phyloP scores from a whole-genome alignment of 177 flowering plant genomes.

The Vitis hybrid region DNA sequence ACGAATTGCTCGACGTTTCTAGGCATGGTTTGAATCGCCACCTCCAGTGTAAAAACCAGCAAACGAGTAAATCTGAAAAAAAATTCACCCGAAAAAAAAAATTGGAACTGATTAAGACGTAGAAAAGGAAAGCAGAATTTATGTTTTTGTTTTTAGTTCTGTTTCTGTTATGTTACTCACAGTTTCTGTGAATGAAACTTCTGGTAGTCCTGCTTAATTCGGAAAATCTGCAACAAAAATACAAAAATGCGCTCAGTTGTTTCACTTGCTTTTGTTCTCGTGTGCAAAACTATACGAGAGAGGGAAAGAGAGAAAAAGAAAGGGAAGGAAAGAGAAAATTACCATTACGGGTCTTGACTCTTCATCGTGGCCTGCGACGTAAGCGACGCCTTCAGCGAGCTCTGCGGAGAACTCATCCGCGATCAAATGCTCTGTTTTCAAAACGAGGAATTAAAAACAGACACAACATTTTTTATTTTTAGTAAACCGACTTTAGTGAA shows the following conservation, averaged over 20 bases:
- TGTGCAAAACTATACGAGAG: not conserved
- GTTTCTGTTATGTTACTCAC: slow-evolving; percentile 41
- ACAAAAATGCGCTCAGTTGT: not conserved
- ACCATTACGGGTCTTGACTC: slow-evolving; percentile 87
- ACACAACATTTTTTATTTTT: slow-evolving; percentile 14
- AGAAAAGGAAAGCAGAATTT: slow-evolving; percentile 1
- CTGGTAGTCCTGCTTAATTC: slow-evolving; percentile 93
- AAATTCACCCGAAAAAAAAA: not conserved
- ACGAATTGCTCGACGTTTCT: slow-evolving; percentile 80
- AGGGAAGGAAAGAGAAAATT: slow-evolving; percentile 14
- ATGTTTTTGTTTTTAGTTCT: not conserved
- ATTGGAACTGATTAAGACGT: slow-evolving; percentile 1
- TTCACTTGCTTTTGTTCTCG: not conserved
- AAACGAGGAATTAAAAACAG: not conserved
- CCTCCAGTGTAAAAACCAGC: slow-evolving; percentile 90
- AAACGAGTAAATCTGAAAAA: slow-evolving; percentile 69
- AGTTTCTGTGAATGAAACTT: slow-evolving; percentile 86
- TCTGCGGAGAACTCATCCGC: slow-evolving; percentile 97
- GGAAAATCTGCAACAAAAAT: slow-evolving; percentile 61
- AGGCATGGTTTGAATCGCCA: slow-evolving; percentile 83
- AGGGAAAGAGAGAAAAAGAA: not conserved
- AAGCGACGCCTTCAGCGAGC: slow-evolving; percentile 89
- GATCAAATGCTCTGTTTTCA: slow-evolving; percentile 62
- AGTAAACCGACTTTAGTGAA: slow-evolving; percentile 10
- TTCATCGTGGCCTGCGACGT: slow-evolving; percentile 88